Base-by-base conservation (phyloP, 2,329 filamentous ascomycete genomes). In the Exophiala viscosa region DNA sequence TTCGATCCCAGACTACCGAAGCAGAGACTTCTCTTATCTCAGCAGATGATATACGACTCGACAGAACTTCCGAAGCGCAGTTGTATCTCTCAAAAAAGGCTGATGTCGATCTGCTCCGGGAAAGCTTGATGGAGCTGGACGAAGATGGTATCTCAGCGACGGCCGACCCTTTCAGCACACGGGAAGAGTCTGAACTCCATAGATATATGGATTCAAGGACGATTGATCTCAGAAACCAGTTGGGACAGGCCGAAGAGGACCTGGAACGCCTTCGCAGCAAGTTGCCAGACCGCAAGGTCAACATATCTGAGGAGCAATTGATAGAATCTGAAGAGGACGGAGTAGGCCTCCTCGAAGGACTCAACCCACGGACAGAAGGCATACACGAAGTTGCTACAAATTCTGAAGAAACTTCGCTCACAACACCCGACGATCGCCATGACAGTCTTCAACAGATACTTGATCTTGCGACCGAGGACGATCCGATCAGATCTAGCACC, bases 61-160 rank as follows among this genome's bases (percentile, higher is more conserved):
- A 52, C 33, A n/a, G 39, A 17, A 52, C 34, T 32, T 15, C 45
- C 3, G 50, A 52, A 14, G 50, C 38, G 13, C 50, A 20, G 15
- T 44, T 20, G 3, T 52, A 42, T 33, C 50, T 52, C 14, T 52
- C 50, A 6, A 52, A 47, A 14, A 48, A 48, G 17, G 50, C 38
- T 18, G 50, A 52, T 34, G 39, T 52, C 31, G 50, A 52, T 17
- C 13, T 52, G 17, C 18, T 52, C n/a, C 28, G 23, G 20, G 50
- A 52, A 2, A 44, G 8, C 15, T 38, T 52, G 10, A 36, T 47
- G 10, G 32, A 38, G 2, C 6, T 52, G 13, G 50, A 44, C 8
- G 50, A 20, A 15, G 38, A 48, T 17, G 14, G 23, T 5, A 17
- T 41, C n/a, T 18, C n/a, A 11, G 39, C 39, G 4, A 18, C 32